Evolutionary conservation across 768 basidiomycete genomes (phyloP), one percentile per base, ranked within the genome.

Genomic region (Thelephora aurantiotincta): DNA sequence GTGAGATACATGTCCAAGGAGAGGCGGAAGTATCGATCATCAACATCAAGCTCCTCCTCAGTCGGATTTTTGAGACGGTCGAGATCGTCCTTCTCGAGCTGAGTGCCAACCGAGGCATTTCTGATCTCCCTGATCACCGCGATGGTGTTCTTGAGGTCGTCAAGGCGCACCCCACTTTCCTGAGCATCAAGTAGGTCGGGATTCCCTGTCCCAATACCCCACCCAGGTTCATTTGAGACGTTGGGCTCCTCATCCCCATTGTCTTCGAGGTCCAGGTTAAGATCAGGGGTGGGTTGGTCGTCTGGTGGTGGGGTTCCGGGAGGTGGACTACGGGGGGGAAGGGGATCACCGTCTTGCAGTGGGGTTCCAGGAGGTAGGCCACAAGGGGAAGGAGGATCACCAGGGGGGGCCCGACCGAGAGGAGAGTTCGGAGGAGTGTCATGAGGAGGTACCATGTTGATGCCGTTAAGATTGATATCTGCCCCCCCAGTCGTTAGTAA

Each of bases 1-100:
- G 43, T 44, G 6, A 69, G 50, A 45, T 58, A 68, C 1, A 66
- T 35, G 11, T 66, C 58, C 19, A 71, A 30, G 0, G 65, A 64
- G n/a, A 64, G 58, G 2, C 59, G 58, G 7, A 54, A 49, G 45
- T 62, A 9, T 3, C 13, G 12, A 26, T 48, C 46, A 6, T 51
- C n/a, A 33, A 51, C 20, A 20, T 33, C n/a, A 11, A 52, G 22
- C 5, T 19, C 16, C 26, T 38, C 35, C 30, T 36, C 23, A n/a
- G 35, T 19, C 12, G 52, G 52, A 35, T 53, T 43, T 33, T 46
- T 45, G 19, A 53, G 41, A 9, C 52, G 49, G 4, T 50, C 38
- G 3, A 50, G 14, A 38, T 20, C 37, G 11, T 38, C 37, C n/a
- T 6, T 6, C 20, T 38, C 20, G 11, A n/a, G 6, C n/a, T n/a